Base-by-base conservation (phyloP, 805 yeast species). In the Starmerella gropengiesseri region DNA sequence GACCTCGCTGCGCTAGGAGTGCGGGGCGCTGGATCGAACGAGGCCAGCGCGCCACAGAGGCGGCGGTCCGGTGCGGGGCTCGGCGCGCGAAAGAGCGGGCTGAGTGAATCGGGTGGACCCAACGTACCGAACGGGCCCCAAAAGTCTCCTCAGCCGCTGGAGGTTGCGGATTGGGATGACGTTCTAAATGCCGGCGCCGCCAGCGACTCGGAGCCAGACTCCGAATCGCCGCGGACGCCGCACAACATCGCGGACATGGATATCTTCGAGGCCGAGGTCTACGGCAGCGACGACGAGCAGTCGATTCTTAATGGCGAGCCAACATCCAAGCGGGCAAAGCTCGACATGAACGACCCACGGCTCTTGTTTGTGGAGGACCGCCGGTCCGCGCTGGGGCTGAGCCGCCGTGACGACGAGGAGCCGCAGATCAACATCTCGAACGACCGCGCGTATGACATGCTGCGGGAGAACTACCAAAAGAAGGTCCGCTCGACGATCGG, bases 401-500 rank as follows among this genome's bases (percentile, higher is more conserved):
- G 22, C 14, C 29, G 20, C 22, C 44, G 33, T 28, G 26, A 20
- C 14, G 27, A n/a, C 20, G 37, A 26, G 3, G 69, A 71, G 28
- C 59, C 69, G 45, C 78, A 81, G 50, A 85, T 81, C 62, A 81
- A 83, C 59, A 71, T 89, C 30, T 86, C 96, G 7, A 91, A 91
- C 61, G 98, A 91, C 61, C 71, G 74, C 33, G 81, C 80, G 32
- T 91, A 91, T 60, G 94, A 84, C 45, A 63, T 80, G 41, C 67
- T 91, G 51, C 81, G 81, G 56, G 81, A 77, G 44, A 87, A 85
- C 55, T 86, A 87, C 59, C 94, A 86, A 59, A 77, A 93, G 30
- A 89, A 84, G 66, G 83, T 89, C 28, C 77, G 98, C 60, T 77
- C 95, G 2, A 93, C 94, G 6, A 77, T 91, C 55, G 94, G 96